phyloP scores from a whole-genome alignment of 345 rosid species.

The Pistacia atlantica region DNA sequence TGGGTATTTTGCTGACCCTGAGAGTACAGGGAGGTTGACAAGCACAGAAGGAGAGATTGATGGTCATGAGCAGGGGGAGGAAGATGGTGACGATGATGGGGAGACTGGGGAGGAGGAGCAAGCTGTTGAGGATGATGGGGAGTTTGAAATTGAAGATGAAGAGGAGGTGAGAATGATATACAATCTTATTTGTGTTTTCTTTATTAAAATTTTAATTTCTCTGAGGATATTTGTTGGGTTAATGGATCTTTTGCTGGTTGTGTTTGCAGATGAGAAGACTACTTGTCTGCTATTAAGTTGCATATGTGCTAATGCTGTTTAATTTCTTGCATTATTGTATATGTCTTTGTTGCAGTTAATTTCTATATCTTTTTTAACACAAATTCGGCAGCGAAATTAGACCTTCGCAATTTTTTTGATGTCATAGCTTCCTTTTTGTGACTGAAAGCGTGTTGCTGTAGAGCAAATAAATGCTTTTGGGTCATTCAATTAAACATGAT shows the following conservation, averaged over 20 bases:
- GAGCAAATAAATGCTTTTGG: not conserved
- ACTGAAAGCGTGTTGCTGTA: not conserved
- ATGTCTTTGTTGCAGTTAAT: not conserved
- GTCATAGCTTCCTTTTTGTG: not conserved
- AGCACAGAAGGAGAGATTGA: conserved; percentile 73
- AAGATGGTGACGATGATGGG: conserved; percentile 63
- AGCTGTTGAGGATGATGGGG: conserved; percentile 46
- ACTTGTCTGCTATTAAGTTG: not conserved
- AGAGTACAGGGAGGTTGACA: conserved; percentile 41
- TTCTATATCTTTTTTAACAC: not conserved
- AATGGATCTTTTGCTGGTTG: conserved; percentile 4
- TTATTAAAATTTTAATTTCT: not conserved
- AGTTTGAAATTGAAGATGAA: conserved; percentile 48
- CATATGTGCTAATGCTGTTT: not conserved
- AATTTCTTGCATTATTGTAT: not conserved
- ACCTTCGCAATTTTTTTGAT: not conserved
- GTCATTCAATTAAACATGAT: not conserved
- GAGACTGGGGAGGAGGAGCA: conserved; percentile 65
- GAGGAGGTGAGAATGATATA: conserved; percentile 58
- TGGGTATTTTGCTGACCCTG: conserved; percentile 41
- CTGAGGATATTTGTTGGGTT: not conserved
- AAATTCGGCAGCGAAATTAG: not conserved
- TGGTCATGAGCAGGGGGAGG: conserved; percentile 80
- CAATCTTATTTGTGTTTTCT: not conserved
- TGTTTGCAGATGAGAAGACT: conserved; percentile 13